Conservation (phyloP, 768 basidiomycete genomes). For the Mycena pura region DNA sequence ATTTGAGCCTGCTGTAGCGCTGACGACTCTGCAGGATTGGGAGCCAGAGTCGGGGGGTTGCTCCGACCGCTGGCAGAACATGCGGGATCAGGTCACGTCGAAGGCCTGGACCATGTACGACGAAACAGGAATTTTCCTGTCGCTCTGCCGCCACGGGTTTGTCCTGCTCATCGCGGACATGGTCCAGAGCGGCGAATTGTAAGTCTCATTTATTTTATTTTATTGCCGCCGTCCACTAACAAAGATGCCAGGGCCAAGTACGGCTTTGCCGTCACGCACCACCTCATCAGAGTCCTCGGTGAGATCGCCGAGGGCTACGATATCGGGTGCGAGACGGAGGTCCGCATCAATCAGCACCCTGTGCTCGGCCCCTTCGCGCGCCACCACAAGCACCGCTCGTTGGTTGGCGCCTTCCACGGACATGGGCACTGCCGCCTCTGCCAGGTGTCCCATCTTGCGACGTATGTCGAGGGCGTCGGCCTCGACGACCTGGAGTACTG, state of each 20-base stretch:
- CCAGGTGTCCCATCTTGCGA: conserved; percentile 12
- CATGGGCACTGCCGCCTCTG: conserved; percentile 17
- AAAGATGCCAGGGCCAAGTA: conserved; percentile 20
- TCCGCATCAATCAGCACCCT: conserved; percentile 2
- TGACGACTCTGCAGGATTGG: conserved; percentile 34
- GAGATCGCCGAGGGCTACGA: conserved; percentile 20
- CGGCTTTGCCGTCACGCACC: conserved; percentile 7
- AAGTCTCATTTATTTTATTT: conserved; percentile 23
- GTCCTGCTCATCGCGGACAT: conserved; percentile 40
- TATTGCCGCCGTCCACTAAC: neutral
- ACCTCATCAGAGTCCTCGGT: neutral
- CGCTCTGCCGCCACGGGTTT: conserved; percentile 42
- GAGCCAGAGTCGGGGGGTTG: conserved; percentile 39
- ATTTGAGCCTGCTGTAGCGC: no score
- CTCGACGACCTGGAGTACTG: conserved; percentile 20
- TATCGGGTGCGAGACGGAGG: conserved; percentile 15
- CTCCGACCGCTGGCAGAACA: conserved; percentile 23
- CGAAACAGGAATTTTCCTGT: conserved; percentile 45
- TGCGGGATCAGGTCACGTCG: conserved; percentile 27
- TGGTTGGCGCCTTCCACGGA: conserved; percentile 17
- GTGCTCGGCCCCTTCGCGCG: conserved; percentile 5
- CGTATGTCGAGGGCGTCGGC: conserved; percentile 13
- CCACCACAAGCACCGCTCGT: neutral
- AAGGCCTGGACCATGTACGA: conserved; percentile 43
- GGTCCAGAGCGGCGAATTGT: conserved; percentile 45